Evolutionary conservation across 352 stramenopile genomes (phyloP), one percentile per base, ranked within the genome.

Genomic region (Albugo candida): DNA sequence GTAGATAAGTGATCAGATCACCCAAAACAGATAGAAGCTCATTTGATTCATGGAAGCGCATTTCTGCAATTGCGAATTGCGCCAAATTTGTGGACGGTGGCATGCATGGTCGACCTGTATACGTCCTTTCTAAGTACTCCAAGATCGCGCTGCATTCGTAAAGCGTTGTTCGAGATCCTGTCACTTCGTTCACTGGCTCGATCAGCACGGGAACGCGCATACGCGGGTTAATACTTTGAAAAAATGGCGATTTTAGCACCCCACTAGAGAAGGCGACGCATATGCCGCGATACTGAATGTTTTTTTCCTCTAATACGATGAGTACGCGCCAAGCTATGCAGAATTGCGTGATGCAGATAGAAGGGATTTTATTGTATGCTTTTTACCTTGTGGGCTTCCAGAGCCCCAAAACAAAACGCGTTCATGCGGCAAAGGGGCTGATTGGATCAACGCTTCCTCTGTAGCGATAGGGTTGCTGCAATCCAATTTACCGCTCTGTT

Each of bases 371-470:
- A 10, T 19, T 3, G 8, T 8, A 42, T 18, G 11, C 18, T 24
- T 10, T 45, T 39, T 57, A 88, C 75, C 75, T 66, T 88, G 76
- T 11, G 76, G 76, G 53, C 72, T 85, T 24, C 76, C 76, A 1
- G 76, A 88, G 35, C 76, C 76, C 76, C 76, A 88, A 58, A 83
- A 88, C 39, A 88, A 53, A 2, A 88, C 72, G 43, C 76, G 72
- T 47, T 88, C 76, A 49, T 81, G 60, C 10, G 70, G 66, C 49
- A 60, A 57, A 37, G 72, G 70, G n/a, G 65, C 67, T 1, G 61
- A 48, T 41, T 55, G 69, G 41, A 77, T 51, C 56, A 84, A 61
- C 54, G 79, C 67, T 14, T 77, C 63, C 39, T 82, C 72, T 45
- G 55, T 67, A 37, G 50, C 56, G 17, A 81, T 60, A 20, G 64